A percentile compares a stretch with the other conserved stretches of the same genome.
Evolutionary conservation across 2,329 filamentous ascomycete genomes (phyloP).

Genomic region (Talaromyces sp.): DNA sequence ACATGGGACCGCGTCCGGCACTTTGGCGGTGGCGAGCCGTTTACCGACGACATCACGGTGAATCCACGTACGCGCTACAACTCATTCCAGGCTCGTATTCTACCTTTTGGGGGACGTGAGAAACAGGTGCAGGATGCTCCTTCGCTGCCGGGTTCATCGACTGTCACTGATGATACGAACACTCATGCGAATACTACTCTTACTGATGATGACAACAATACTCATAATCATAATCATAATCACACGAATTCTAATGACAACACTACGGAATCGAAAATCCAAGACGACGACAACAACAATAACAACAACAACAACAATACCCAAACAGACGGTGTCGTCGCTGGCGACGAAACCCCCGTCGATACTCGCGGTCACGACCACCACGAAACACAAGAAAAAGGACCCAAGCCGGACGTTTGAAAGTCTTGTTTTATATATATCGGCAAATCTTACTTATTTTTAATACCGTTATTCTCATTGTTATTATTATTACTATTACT

Average conservation of each 20-base stretch:
- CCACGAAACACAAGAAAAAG: not conserved
- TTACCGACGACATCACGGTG: constrained; percentile 33
- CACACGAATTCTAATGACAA: not conserved
- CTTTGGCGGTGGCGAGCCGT: constrained; percentile 31
- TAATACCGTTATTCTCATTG: not conserved
- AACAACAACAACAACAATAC: not conserved
- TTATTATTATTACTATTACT: not conserved
- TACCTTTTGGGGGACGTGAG: constrained; percentile 10
- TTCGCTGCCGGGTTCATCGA: not conserved
- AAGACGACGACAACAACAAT: not conserved
- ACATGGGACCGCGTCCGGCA: constrained; percentile 33
- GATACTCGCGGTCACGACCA: not conserved
- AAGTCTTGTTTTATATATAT: not conserved
- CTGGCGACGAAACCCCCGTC: not conserved
- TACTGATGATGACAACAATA: not conserved
- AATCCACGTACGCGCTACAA: constrained; percentile 34
- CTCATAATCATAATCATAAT: not conserved
- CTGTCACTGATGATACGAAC: not conserved
- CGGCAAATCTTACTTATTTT: not conserved
- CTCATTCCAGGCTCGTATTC: constrained; percentile 27
- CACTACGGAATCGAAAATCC: not conserved
- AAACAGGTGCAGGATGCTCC: not conserved
- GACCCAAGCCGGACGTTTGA: not conserved
- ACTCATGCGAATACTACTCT: not conserved
- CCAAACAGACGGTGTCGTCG: not conserved